These are phyloP conservation scores for Aurifilum marmelostoma DNA, from an alignment of 2,329 filamentous ascomycete species.

Conservation along the genomic window DNA sequence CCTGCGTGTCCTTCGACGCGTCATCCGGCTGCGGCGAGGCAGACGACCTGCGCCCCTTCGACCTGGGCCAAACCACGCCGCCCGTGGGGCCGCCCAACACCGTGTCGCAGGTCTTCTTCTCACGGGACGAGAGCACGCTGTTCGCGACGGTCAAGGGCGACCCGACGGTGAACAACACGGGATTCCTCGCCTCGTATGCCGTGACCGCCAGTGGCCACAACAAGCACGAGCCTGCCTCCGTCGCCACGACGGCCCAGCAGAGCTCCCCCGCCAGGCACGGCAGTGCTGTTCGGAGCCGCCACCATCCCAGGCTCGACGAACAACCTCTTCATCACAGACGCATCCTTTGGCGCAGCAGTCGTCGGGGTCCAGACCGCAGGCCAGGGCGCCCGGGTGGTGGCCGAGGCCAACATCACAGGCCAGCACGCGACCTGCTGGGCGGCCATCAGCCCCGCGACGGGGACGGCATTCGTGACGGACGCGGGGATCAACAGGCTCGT, in stretches of 20 bases:
- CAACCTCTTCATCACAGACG: conserved; percentile 59
- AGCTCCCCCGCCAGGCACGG: conserved; percentile 58
- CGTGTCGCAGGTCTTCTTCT: conserved; percentile 64
- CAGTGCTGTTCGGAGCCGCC: conserved; percentile 57
- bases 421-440: conserved; percentile 64
- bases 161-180: conserved; percentile 55
- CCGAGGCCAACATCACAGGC: conserved; percentile 47
- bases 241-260: conserved; percentile 36
- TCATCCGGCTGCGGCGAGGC: conserved; percentile 44
- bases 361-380: conserved; percentile 43
- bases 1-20: conserved; percentile 46
- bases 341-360: conserved; percentile 59
- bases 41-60: conserved; percentile 51
- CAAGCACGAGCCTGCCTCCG: conserved; percentile 17
- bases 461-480: conserved; percentile 62
- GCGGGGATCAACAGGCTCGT: conserved; percentile 55
- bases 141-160: conserved; percentile 65
- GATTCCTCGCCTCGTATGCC: conserved; percentile 57
- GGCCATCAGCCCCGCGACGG: conserved; percentile 50
- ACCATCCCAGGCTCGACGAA: conserved; percentile 47
- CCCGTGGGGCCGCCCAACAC: conserved; percentile 61
- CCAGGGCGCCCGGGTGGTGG: conserved; percentile 42
- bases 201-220: conserved; percentile 38
- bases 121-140: conserved; percentile 53
- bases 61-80: conserved; percentile 59